phyloP scores from a whole-genome alignment of 352 stramenopile genomes.

The Elongisporangium prolatum region DNA sequence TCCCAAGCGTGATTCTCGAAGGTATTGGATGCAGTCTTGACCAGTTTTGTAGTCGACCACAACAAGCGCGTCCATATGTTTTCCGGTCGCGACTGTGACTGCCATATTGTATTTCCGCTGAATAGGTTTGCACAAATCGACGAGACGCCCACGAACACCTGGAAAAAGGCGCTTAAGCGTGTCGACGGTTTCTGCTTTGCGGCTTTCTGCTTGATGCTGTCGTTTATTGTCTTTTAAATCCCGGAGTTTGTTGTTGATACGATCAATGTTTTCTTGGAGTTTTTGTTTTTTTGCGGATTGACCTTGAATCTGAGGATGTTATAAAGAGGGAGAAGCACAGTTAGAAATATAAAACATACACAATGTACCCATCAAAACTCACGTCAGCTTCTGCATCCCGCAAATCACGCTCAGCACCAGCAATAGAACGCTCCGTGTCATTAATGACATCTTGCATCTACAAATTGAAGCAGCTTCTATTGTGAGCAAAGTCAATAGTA shows the following conservation, averaged over 20 bases:
- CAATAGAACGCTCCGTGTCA: slow-evolving; percentile 53
- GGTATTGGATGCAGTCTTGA: slow-evolving; percentile 89
- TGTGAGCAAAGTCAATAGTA: background rate
- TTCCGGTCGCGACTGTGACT: slow-evolving; percentile 96
- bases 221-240: slow-evolving; percentile 91
- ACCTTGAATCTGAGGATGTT: slow-evolving; percentile 31
- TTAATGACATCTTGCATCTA: slow-evolving; percentile 72
- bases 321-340: background rate
- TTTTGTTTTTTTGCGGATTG: slow-evolving; percentile 57
- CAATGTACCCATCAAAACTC: slow-evolving; percentile 1
- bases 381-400: slow-evolving; percentile 55
- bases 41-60: slow-evolving; percentile 75
- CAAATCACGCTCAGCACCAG: slow-evolving; percentile 43
- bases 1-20: slow-evolving; percentile 93
- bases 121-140: slow-evolving; percentile 96
- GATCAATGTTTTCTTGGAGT: slow-evolving; percentile 58
- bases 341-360: background rate
- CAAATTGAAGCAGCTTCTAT: too few relatives aligned
- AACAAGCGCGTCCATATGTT: slow-evolving; percentile 95
- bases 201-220: slow-evolving; percentile 90
- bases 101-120: slow-evolving; percentile 97
- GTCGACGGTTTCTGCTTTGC: slow-evolving; percentile 71
- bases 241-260: slow-evolving; percentile 84
- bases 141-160: slow-evolving; percentile 93
- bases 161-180: slow-evolving; percentile 84